These are phyloP conservation scores for Monosporascus sp. DNA, from an alignment of 2,329 filamentous ascomycete species.

Conservation along the genomic window DNA sequence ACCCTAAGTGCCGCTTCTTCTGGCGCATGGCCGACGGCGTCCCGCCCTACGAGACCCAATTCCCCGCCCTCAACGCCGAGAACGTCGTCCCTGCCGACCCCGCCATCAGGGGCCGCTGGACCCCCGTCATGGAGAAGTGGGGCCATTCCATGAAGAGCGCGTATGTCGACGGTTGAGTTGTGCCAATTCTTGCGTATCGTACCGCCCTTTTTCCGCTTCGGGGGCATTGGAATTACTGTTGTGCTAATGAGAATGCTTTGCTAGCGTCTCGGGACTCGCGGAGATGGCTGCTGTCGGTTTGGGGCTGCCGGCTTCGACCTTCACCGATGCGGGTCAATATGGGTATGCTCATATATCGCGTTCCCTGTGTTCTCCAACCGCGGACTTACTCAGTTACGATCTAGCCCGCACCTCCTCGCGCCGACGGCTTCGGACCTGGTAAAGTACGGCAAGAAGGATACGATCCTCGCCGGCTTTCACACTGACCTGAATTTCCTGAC, in stretches of 20 bases:
- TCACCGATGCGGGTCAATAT: slow-evolving; percentile 51
- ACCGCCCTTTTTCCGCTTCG: too few relatives aligned
- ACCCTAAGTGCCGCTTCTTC: slow-evolving; percentile 61
- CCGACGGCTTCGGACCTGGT: slow-evolving; percentile 55
- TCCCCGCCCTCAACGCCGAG: slow-evolving; percentile 49
- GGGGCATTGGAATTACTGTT: too few relatives aligned
- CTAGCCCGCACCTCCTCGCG: slow-evolving; percentile 55
- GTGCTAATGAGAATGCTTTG: too few relatives aligned
- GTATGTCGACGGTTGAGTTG: slow-evolving; percentile 30
- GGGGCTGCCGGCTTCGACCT: slow-evolving; percentile 46
- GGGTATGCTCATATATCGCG: slow-evolving; percentile 34
- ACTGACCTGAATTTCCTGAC: slow-evolving; percentile 62
- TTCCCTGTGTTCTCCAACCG: neutral
- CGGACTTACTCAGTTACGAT: neutral
- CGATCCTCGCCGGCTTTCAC: slow-evolving; percentile 59
- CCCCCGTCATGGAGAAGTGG: slow-evolving; percentile 52
- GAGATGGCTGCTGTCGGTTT: slow-evolving; percentile 56
- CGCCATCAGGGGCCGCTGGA: slow-evolving; percentile 47
- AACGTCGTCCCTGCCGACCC: slow-evolving; percentile 50
- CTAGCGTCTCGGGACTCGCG: slow-evolving; percentile 49
- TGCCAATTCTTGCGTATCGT: too few relatives aligned
- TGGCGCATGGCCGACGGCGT: slow-evolving; percentile 51
- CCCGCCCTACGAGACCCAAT: slow-evolving; percentile 51
- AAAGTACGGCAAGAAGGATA: slow-evolving; percentile 49
- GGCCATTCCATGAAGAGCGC: slow-evolving; percentile 56